A percentile compares a stretch with the other conserved stretches of the same genome.
Evolutionary conservation across 257 asterid genomes (phyloP).

Genomic region (Nemophila menziesii): DNA sequence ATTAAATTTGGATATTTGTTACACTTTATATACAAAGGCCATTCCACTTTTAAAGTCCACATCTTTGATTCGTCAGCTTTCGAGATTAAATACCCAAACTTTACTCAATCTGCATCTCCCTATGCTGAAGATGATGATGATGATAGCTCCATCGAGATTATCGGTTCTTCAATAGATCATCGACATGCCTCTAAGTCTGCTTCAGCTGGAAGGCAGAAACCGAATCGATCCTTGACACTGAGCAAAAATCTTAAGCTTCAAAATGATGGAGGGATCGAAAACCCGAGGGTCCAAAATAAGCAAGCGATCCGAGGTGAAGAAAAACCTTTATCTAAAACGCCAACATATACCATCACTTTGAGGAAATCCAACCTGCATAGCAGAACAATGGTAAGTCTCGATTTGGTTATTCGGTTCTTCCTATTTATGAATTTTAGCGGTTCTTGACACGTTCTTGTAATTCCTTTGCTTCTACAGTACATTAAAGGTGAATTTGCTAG

Average conservation of each 20-base stretch:
- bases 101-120: background rate
- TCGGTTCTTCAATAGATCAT: slow-evolving; percentile 6
- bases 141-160: background rate
- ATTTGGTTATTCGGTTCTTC: background rate
- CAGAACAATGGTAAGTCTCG: slow-evolving; percentile 9
- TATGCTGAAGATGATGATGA: background rate
- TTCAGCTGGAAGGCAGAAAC: background rate
- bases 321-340: background rate
- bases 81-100: background rate
- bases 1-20: slow-evolving; percentile 1
- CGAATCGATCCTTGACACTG: slow-evolving; percentile 1
- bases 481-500: slow-evolving; percentile 2
- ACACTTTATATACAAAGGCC: slow-evolving; percentile 3
- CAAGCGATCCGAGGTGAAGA: background rate
- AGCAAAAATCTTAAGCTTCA: slow-evolving; percentile 2
- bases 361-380: background rate
- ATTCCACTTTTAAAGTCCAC: slow-evolving; percentile 1
- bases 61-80: slow-evolving; percentile 8
- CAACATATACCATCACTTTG: slow-evolving; percentile 2
- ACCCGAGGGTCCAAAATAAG: background rate
- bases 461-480: slow-evolving; percentile 10
- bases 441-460: background rate
- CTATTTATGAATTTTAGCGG: too few species aligned
- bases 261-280: background rate
- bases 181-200: too few species aligned